Evolutionary conservation across 352 stramenopile genomes (phyloP), one percentile per base, ranked within the genome.

Genomic region (Pythium sp.): DNA sequence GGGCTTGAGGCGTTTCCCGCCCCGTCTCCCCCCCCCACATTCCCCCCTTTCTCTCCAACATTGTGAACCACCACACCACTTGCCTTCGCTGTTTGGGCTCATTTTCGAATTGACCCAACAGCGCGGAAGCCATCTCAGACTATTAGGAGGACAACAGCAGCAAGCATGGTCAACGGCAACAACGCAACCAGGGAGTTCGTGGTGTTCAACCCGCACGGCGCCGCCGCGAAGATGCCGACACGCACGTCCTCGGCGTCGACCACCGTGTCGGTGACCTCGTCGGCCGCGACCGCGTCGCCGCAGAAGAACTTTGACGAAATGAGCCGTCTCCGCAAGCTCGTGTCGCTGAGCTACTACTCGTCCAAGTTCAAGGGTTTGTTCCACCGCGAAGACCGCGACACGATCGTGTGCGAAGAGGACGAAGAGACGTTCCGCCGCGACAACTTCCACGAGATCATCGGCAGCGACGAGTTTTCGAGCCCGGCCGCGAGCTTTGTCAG

Each of bases 401-500:
- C 82, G 51, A 81, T 90, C 53, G 73, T 84, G 47, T 76, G 78
- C 36, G 78, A 88, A 46, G 80, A 84, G 6, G 82, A 92, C 61
- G 82, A 90, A 59, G 77, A 86, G 66, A 69, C 71, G 2, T 67
- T 54, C 9, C 54, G 58, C 30, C 72, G 75, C 51, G 80, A 73
- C 59, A 82, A 78, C 62, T 74, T 83, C 63, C 80, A 81, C 71
- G 75, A 87, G 22, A 86, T 87, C 53, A 81, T 87, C 58, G 68
- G 75, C 47, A 74, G 68, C 53, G 79, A 80, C 60, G 75, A 84
- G 30, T 68, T 68, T 24, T 62, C 54, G 28, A 62, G 60, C 28
- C 32, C 65, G 24, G 64, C 38, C 28, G 36, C 56, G 43, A 36
- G 26, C 26, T 58, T 58, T 58, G 11, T 58, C 53, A 58, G n/a